Evolutionary conservation across 345 rosid genomes (phyloP), one percentile per base, ranked within the genome.

Genomic region (Aurinia saxatilis): DNA sequence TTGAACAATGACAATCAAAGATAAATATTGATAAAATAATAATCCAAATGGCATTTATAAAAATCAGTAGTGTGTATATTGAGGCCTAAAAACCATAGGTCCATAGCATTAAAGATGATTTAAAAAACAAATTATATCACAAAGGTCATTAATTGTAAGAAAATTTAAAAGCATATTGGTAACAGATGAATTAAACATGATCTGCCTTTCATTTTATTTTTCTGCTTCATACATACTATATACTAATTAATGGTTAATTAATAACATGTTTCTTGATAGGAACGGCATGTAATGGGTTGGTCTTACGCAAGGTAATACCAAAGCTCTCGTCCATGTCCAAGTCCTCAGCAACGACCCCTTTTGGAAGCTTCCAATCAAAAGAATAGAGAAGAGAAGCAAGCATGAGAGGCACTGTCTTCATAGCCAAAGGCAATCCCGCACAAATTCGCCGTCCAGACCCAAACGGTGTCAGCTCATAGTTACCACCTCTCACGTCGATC

Each of bases 321-420:
- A 73, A 72, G 13, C 8, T 38, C 76, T 73, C 80, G 1, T 72
- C 54, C 84, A 78, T 77, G 66, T 80, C 80, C 29, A 80, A 54
- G 7, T 75, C 73, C 6, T 73, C 63, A 7, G 18, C 21, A 52
- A 1, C 53, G 63, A 54, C 30, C 15, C 62, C 78, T 5, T 50
- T 38, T 2, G 82, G 76, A 1, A 77, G 67, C 7, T 71, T 60
- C 87, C 87, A 82, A 10, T 82, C 78, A 60, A 82, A 82, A 7
- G 62, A 65, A 47, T 66, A 69, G 11, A 81, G 42, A 14, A 81
- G 64, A 31, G 76, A 60, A 40, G 73, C 84, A 74, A 86, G 60
- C 75, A 78, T 72, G 2, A 77, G 23, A 37, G 65, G 70, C 37
- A 83, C 18, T 63, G 57, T 73, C 25, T 68, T 73, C 8, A 39